Conservation (phyloP, 768 basidiomycete species). For the Termitomyces sp. region DNA sequence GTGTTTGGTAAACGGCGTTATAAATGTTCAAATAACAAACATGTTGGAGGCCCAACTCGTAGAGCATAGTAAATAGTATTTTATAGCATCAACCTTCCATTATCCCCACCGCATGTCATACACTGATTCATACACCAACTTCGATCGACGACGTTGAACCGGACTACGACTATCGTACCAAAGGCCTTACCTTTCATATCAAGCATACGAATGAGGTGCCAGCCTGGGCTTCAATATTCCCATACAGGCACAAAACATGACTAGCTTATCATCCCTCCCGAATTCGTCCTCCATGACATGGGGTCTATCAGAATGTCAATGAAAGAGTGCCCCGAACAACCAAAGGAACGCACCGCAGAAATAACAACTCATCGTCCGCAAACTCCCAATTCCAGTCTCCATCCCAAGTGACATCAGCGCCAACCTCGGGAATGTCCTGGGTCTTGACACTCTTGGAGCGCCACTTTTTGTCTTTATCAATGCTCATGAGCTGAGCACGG, state of each 20-base stretch:
- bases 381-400: slow-evolving; percentile 47
- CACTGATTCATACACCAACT: no score
- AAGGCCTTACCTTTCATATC: slow-evolving; percentile 47
- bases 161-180: slow-evolving; percentile 33
- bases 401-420: slow-evolving; percentile 40
- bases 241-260: slow-evolving; percentile 50
- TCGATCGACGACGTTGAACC: slow-evolving; percentile 22
- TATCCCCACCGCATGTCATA: no score
- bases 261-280: slow-evolving; percentile 42
- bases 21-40: background rate
- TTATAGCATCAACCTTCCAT: no score
- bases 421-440: slow-evolving; percentile 23
- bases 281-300: slow-evolving; percentile 37
- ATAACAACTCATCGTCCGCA: slow-evolving; percentile 46
- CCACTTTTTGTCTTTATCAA: slow-evolving; percentile 37
- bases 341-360: slow-evolving; percentile 39
- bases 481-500: slow-evolving; percentile 41
- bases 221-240: slow-evolving; percentile 42
- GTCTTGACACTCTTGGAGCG: slow-evolving; percentile 36
- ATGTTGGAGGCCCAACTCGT: background rate
- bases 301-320: slow-evolving; percentile 20
- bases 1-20: background rate
- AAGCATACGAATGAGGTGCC: slow-evolving; percentile 47
- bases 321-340: background rate
- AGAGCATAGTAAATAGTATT: no score